These are phyloP conservation scores for Astrephomene gubernaculifera DNA, from an alignment of 139 green algal genomes.

Conservation along the genomic window DNA sequence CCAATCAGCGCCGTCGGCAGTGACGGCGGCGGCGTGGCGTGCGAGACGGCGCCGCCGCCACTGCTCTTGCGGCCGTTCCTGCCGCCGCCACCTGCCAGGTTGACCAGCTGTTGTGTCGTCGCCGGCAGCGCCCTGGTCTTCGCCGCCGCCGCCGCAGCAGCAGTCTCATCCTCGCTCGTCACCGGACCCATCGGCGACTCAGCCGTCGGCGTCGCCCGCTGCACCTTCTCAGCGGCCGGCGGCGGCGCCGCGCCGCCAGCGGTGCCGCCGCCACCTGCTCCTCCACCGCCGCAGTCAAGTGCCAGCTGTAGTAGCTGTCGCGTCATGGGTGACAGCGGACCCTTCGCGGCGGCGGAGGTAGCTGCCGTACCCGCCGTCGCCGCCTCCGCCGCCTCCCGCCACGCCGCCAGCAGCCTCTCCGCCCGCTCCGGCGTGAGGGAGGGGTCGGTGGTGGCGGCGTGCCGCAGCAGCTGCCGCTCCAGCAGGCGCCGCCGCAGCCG, in stretches of 20 bases:
- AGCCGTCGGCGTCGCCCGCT: no score
- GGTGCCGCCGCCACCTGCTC: background rate
- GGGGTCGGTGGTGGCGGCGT: slow-evolving; percentile 67
- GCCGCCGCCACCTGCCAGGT: no score
- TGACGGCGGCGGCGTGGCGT: no score
- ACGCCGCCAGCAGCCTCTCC: slow-evolving; percentile 30
- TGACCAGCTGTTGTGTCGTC: no score
- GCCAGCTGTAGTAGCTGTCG: slow-evolving; percentile 27
- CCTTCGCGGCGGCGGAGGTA: background rate
- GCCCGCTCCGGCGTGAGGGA: slow-evolving; percentile 19
- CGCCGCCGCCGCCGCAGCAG: no score
- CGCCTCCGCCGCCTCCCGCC: slow-evolving; percentile 18
- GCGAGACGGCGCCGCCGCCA: background rate
- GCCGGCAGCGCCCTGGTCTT: no score
- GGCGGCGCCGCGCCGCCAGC: background rate
- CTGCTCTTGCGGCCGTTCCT: background rate
- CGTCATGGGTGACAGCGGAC: slow-evolving; percentile 12
- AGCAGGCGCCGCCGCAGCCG: slow-evolving; percentile 83
- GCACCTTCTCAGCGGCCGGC: no score
- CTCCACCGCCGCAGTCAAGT: background rate
- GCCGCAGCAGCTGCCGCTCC: slow-evolving; percentile 71
- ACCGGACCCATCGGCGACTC: background rate
- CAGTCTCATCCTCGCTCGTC: no score
- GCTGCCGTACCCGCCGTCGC: background rate
- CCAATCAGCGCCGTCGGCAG: background rate